Conservation (phyloP, 2,329 filamentous ascomycete genomes). For the Calonectria henricotiae region DNA sequence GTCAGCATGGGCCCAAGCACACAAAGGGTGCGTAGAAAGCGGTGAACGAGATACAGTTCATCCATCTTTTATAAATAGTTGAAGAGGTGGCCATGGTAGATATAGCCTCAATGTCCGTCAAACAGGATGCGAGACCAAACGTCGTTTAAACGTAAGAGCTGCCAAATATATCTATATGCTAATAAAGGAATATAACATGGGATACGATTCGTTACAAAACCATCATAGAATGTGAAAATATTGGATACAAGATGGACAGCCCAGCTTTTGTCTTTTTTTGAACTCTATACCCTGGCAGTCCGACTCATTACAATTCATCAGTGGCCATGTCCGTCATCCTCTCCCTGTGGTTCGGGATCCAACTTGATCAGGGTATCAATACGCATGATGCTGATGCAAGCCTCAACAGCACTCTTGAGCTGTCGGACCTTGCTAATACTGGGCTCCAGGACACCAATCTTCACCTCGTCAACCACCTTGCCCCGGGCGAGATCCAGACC, state of each 20-base stretch:
- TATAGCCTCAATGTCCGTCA: background rate
- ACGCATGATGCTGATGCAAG: slow-evolving; percentile 98
- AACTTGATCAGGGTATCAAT: slow-evolving; percentile 99
- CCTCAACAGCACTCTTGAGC: slow-evolving; percentile 98
- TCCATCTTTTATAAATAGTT: too few species aligned
- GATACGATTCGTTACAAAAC: slow-evolving; percentile 20
- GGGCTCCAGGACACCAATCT: slow-evolving; percentile 95
- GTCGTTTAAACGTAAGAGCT: background rate
- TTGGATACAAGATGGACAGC: slow-evolving; percentile 39
- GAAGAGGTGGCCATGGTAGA: too few species aligned
- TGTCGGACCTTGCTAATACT: slow-evolving; percentile 99
- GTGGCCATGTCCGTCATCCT: slow-evolving; percentile 88
- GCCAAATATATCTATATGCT: slow-evolving; percentile 16
- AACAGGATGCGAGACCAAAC: background rate
- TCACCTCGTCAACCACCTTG: slow-evolving; percentile 93
- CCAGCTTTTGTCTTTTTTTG: slow-evolving; percentile 53
- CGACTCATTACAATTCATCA: slow-evolving; percentile 61
- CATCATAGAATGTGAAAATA: slow-evolving; percentile 19
- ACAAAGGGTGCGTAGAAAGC: background rate
- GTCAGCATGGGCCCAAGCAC: background rate
- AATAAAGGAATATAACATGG: slow-evolving; percentile 17
- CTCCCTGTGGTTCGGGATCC: slow-evolving; percentile 86
- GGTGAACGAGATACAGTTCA: background rate
- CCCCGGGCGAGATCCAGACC: slow-evolving; percentile 92
- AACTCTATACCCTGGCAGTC: slow-evolving; percentile 48